phyloP scores from a whole-genome alignment of 345 rosid genomes.

The Eucalyptus erythrocorys region DNA sequence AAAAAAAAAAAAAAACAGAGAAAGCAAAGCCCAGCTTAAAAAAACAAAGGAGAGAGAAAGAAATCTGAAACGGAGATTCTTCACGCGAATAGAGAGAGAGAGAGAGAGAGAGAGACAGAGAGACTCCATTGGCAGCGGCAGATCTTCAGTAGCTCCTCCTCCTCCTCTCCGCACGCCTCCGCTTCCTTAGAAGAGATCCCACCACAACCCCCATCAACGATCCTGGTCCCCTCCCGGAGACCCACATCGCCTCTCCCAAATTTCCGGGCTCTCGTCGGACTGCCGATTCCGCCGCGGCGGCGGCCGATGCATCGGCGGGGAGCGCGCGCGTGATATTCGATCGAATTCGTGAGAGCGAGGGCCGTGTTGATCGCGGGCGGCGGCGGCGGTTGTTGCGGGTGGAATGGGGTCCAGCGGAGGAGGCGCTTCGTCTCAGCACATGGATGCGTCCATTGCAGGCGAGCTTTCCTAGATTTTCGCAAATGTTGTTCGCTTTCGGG shows the following conservation, averaged over 20 bases:
- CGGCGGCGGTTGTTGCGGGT: neutral
- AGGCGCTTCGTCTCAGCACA: neutral
- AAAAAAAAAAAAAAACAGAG: neutral
- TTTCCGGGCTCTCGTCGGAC: neutral
- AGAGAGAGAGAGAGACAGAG: neutral
- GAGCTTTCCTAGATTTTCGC: neutral
- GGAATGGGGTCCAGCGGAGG: neutral
- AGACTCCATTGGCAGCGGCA: neutral
- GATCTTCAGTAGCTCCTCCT: neutral
- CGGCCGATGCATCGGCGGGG: neutral
- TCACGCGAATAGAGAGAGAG: neutral
- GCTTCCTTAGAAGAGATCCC: neutral
- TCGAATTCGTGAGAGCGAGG: neutral
- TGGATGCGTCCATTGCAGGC: neutral
- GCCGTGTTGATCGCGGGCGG: neutral
- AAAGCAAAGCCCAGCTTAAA: neutral
- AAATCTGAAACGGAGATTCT: neutral
- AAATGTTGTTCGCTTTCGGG: neutral
- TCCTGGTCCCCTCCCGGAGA: neutral
- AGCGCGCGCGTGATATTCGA: neutral
- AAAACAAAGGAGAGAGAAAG: neutral
- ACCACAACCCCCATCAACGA: neutral
- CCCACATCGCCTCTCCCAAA: neutral
- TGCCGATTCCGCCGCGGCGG: neutral
- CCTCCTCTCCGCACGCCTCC: neutral